Conservation (phyloP, 805 yeast species). For the Candida xyloterini region DNA sequence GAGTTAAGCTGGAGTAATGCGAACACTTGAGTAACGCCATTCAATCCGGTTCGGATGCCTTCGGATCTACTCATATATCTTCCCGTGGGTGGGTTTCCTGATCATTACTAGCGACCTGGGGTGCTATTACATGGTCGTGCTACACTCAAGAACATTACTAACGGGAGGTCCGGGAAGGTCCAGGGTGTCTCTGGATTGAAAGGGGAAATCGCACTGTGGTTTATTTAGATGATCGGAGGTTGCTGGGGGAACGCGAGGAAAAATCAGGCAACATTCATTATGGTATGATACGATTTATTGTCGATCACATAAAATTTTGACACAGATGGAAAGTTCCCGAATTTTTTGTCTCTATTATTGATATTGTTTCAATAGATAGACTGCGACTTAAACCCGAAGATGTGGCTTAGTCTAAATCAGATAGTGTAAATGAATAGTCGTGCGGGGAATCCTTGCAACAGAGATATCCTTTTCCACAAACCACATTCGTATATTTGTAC, state of each 20-base stretch:
- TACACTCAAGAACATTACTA: background rate
- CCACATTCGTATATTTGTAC: too few species aligned
- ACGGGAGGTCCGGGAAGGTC: slow-evolving; percentile 2
- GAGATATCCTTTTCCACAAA: too few species aligned
- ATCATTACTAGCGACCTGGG: too few species aligned
- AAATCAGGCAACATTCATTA: too few species aligned
- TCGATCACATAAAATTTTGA: background rate
- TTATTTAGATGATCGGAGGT: background rate
- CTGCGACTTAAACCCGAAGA: slow-evolving; percentile 7
- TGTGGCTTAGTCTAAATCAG: too few species aligned
- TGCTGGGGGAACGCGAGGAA: background rate
- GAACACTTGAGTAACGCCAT: too few species aligned
- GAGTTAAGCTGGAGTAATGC: too few species aligned
- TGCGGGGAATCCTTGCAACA: too few species aligned
- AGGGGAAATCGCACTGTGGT: background rate
- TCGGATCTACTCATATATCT: too few species aligned
- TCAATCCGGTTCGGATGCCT: too few species aligned
- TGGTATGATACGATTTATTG: background rate
- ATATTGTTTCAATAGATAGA: background rate
- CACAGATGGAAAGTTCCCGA: slow-evolving; percentile 15
- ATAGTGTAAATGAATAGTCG: too few species aligned
- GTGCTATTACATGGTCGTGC: background rate
- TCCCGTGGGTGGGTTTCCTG: too few species aligned
- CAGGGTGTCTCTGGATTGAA: background rate
- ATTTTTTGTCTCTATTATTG: background rate